Evolutionary conservation across 1,284 basidiomycete species (phyloP).

Genomic region (Ustilago nuda): DNA sequence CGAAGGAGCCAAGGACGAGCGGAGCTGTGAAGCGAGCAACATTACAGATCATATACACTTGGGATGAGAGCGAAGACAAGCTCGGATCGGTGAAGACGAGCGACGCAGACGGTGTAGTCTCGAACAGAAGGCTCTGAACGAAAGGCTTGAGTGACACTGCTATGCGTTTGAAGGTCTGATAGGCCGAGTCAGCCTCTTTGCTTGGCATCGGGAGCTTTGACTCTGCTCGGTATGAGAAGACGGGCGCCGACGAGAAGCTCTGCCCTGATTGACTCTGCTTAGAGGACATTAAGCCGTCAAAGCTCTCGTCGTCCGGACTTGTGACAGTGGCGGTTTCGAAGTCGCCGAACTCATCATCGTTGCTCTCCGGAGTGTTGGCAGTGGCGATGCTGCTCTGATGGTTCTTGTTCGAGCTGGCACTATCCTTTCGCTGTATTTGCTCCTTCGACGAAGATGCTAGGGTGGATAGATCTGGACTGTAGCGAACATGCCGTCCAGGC

Average conservation of each 20-base stretch:
- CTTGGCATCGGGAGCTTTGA: conserved; percentile 40
- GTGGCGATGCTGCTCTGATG: neutral
- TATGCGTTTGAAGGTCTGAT: conserved; percentile 52
- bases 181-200: conserved; percentile 34
- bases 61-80: conserved; percentile 37
- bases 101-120: conserved; percentile 38
- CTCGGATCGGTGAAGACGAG: conserved; percentile 40
- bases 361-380: conserved; percentile 5
- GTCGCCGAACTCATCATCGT: conserved; percentile 84
- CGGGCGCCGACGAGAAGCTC: conserved; percentile 42
- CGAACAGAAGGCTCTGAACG: conserved; percentile 42
- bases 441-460: conserved; percentile 15
- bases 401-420: neutral
- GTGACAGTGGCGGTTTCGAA: conserved; percentile 39
- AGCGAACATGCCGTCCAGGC: conserved; percentile 32
- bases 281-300: conserved; percentile 75
- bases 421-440: conserved; percentile 8
- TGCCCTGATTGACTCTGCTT: conserved; percentile 25
- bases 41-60: conserved; percentile 73
- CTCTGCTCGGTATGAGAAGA: conserved; percentile 46
- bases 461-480: conserved; percentile 45
- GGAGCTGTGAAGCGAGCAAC: conserved; percentile 80
- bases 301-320: conserved; percentile 43
- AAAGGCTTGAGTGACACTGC: conserved; percentile 45
- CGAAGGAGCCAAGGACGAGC: conserved; percentile 40